Evolutionary conservation across 2,329 filamentous ascomycete genomes (phyloP).

Genomic region (Cercospora zeina): DNA sequence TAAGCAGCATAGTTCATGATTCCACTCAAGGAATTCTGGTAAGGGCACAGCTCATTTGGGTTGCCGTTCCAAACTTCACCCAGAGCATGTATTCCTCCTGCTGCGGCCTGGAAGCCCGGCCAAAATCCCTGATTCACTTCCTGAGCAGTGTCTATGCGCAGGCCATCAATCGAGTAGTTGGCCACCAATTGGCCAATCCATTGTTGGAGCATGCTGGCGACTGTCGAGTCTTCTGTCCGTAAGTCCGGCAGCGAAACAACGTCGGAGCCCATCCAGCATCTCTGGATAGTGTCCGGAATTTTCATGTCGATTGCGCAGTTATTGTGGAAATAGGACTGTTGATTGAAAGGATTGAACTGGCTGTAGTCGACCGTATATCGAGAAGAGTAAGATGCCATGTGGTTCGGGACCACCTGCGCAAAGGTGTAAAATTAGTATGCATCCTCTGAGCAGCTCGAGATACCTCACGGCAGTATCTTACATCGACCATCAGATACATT

Average conservation of each 20-base stretch:
- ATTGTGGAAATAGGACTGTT: conserved; percentile 50
- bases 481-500: conserved; percentile 41
- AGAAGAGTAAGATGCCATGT: conserved; percentile 42
- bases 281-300: conserved; percentile 42
- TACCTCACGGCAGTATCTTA: background rate
- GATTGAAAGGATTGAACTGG: conserved; percentile 45
- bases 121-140: conserved; percentile 47
- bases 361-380: conserved; percentile 38
- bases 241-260: conserved; percentile 61
- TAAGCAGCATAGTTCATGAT: conserved; percentile 51
- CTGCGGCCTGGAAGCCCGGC: conserved; percentile 39
- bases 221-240: conserved; percentile 53
- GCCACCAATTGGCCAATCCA: conserved; percentile 62
- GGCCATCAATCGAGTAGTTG: conserved; percentile 60
- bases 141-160: conserved; percentile 52
- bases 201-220: conserved; percentile 54
- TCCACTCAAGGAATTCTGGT: conserved; percentile 47
- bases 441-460: too few relatives aligned
- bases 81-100: conserved; percentile 42
- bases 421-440: background rate
- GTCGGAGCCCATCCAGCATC: conserved; percentile 57
- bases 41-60: conserved; percentile 41
- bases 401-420: conserved; percentile 46
- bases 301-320: conserved; percentile 59
- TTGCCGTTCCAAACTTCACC: conserved; percentile 49